phyloP scores from a whole-genome alignment of 2,329 filamentous ascomycete species.

The Fusarium longipes region DNA sequence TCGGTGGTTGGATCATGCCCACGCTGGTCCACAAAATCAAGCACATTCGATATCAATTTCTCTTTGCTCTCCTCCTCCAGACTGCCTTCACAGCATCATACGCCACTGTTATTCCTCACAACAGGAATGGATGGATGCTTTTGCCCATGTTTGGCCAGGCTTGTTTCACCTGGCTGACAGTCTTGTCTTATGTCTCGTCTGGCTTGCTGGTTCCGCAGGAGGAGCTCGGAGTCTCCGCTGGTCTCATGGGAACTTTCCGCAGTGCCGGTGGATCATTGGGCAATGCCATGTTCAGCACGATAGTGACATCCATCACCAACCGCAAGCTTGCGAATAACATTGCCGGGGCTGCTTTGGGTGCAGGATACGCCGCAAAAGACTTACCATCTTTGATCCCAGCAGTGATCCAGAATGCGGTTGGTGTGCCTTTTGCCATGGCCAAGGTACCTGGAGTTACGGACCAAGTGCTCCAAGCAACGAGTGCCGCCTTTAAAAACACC shows the following conservation, averaged over 20 bases:
- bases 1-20: slow-evolving; percentile 21
- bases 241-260: slow-evolving; percentile 17
- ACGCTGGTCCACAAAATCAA: slow-evolving; percentile 19
- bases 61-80: slow-evolving; percentile 7
- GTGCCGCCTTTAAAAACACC: slow-evolving; percentile 11
- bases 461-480: slow-evolving; percentile 1
- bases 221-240: slow-evolving; percentile 9
- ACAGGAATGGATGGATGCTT: slow-evolving; percentile 2
- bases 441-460: slow-evolving; percentile 18
- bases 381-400: slow-evolving; percentile 2
- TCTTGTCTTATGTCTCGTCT: slow-evolving; percentile 12
- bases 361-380: not conserved
- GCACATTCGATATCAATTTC: slow-evolving; percentile 18
- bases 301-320: slow-evolving; percentile 7
- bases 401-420: slow-evolving; percentile 10
- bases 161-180: slow-evolving; percentile 15
- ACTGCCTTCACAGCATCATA: slow-evolving; percentile 12
- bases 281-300: slow-evolving; percentile 24
- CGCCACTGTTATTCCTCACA: slow-evolving; percentile 6
- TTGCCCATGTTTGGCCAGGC: slow-evolving; percentile 17
- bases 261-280: slow-evolving; percentile 17
- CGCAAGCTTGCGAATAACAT: slow-evolving; percentile 7
- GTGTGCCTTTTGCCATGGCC: slow-evolving; percentile 14
- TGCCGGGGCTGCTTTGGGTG: slow-evolving; percentile 6
- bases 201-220: slow-evolving; percentile 10